Conservation (phyloP, 2,329 filamentous ascomycete genomes). For the Plectosphaerella plurivora region DNA sequence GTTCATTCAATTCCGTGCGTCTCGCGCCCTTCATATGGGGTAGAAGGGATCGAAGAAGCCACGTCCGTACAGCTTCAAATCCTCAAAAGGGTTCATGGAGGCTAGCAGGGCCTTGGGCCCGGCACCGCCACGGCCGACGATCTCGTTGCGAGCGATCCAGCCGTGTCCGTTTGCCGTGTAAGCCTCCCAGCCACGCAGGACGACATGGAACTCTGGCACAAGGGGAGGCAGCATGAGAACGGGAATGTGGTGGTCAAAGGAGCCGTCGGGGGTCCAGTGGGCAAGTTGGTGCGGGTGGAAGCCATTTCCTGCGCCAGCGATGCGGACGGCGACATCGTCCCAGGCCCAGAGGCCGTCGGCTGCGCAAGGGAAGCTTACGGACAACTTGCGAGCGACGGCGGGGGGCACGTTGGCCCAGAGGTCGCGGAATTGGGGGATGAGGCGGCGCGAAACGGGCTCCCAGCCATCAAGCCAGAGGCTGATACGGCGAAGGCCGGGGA, state of each 20-base stretch:
- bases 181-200: slow-evolving; percentile 8
- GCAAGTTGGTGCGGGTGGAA: background rate
- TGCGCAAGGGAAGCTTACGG: slow-evolving; percentile 9
- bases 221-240: background rate
- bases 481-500: background rate
- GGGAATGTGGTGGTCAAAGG: background rate
- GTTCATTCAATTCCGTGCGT: no score
- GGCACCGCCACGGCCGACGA: background rate
- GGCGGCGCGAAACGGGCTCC: slow-evolving; percentile 9
- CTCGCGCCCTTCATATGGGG: background rate
- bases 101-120: slow-evolving; percentile 3
- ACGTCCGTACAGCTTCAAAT: slow-evolving; percentile 9
- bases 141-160: background rate
- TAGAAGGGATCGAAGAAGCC: slow-evolving; percentile 3
- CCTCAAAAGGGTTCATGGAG: slow-evolving; percentile 11
- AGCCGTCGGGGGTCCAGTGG: no score
- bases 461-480: slow-evolving; percentile 13
- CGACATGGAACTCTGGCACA: slow-evolving; percentile 4
- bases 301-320: background rate
- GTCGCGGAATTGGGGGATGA: slow-evolving; percentile 11
- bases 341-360: slow-evolving; percentile 12
- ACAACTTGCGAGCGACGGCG: slow-evolving; percentile 1
- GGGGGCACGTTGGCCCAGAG: slow-evolving; percentile 1
- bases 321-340: slow-evolving; percentile 2
- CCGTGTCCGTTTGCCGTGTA: slow-evolving; percentile 6